Base-by-base conservation (phyloP, 1,284 basidiomycete species). In the Chalciporus sp. region DNA sequence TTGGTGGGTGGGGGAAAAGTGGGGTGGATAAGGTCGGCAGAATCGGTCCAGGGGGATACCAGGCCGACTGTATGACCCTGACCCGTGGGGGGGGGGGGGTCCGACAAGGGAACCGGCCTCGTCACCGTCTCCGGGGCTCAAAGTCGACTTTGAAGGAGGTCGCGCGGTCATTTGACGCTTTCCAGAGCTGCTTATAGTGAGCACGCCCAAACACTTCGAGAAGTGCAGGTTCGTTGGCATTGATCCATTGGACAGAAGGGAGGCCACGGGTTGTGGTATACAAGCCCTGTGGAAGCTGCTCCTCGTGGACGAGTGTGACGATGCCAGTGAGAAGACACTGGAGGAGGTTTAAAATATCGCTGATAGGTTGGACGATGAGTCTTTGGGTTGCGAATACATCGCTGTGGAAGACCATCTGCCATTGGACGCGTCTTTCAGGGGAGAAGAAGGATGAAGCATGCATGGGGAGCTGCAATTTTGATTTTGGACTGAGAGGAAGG, bases 401-500 rank as follows among this genome's bases (percentile, higher is more conserved):
- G 64, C 83, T 84, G 70, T 92, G 88, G 68, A 92, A 92, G 59
- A 90, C 88, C 89, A 92, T 91, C 69, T 92, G 84, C 89, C 90
- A 92, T 66, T 91, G 89, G 42, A 91, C 81, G 58, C 87, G 81
- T 61, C 90, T 77, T 69, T 91, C 87, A 12, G 88, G 88, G 49
- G 86, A 87, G 74, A 92, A 92, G 72, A 92, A 92, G 17, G 89
- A 89, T 29, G 85, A 86, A 45, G 88, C 89, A 60, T 91, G 82
- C 53, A 84, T 75, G 7, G 89, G 89, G 46, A 90, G 80, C 65
- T 88, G 84, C 9, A 91, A 75, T 47, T 79, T 84, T 59, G 89
- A 76, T 63, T 83, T 79, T 50, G 89, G 88, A 49, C 86, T 86
- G 43, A 88, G 85, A 7, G 89, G 88, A 46, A 90, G 76, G 56